Evolutionary conservation across 1,284 basidiomycete species (phyloP), one percentile per base, ranked within the genome.

Genomic region (Phylloboletellus chloephorus): DNA sequence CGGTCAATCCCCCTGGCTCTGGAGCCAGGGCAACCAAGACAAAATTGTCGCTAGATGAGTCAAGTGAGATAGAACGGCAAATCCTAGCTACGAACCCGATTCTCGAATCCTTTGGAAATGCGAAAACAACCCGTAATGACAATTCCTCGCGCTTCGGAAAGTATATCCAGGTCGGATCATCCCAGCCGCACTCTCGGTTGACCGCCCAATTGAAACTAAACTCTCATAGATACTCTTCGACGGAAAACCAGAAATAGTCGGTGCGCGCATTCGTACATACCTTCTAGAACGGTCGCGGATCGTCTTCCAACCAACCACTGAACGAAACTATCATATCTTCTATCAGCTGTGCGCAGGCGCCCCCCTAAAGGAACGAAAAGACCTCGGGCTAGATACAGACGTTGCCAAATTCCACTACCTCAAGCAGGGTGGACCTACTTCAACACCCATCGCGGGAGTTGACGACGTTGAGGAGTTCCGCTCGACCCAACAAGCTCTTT

Each of bases 311-410:
- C 94, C 96, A 12, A 76, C 89, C 52, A 92, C 88, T 15, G 96
- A 99, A 67, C 83, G 96, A 44, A 99, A 98, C 66, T 99, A 98
- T 65, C 96, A 99, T 67, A 97, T 99, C 58, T 99, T 99, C 72
- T 98, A 99, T 67, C 96, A 99, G 64, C 73, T 99, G n/a, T 92
- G 95, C 54, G 89, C 95, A 2, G 96, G 96, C 39, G 93, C 92
- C 4, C 94, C 95, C 2, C 71, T 88, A 17, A 95, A 96, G 61
- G 95, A 98, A 61, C 82, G 91, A 33, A 96, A 96, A 65, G 91
- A 96, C 56, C 78, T 98, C 29, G 92, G 89, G 5, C 74, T 99
- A 31, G 88, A 93, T 49, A 72, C 74, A 6, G 90, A 95, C 58
- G 74, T 88, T 43, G 82, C 79, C 26, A 88, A 93, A 61, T 98